Conservation (phyloP, 1,284 basidiomycete species). For the Schizophyllum amplum region DNA sequence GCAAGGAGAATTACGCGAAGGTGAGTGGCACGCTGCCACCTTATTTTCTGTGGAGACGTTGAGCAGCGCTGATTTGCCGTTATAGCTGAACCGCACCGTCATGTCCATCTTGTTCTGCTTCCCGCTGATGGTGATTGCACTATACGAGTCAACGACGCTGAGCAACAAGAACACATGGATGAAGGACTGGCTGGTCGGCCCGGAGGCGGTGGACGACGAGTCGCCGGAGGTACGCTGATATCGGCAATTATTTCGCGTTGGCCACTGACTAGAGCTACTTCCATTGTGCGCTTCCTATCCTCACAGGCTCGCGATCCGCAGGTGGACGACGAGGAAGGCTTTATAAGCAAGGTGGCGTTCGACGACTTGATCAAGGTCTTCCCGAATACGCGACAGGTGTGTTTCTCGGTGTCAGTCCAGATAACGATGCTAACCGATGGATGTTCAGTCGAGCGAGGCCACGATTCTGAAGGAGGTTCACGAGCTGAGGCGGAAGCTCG, state of each 20-base stretch:
- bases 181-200: constrained; percentile 55
- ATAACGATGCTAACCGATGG: background rate
- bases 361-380: constrained; percentile 68
- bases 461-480: constrained; percentile 61
- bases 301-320: constrained; percentile 42
- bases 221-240: constrained; percentile 26
- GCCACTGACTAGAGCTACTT: too few species aligned
- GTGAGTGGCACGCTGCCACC: background rate
- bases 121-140: constrained; percentile 66
- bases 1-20: background rate
- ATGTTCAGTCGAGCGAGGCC: constrained; percentile 58
- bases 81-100: constrained; percentile 63
- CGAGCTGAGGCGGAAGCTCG: constrained; percentile 49
- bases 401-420: background rate
- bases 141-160: constrained; percentile 52
- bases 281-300: too few species aligned
- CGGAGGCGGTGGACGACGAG: constrained; percentile 64
- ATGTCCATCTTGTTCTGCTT: constrained; percentile 79
- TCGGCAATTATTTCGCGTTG: too few species aligned
- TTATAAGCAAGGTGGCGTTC: constrained; percentile 74
- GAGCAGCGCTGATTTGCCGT: constrained; percentile 27
- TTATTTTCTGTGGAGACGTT: constrained; percentile 35
- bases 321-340: constrained; percentile 50
- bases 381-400: constrained; percentile 62
- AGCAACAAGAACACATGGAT: constrained; percentile 47